Percentiles rank a stretch among this genome's conserved stretches.
Evolutionary conservation across 176 grass and related monocot species (phyloP).

Genomic region (Aegilops longissima): DNA sequence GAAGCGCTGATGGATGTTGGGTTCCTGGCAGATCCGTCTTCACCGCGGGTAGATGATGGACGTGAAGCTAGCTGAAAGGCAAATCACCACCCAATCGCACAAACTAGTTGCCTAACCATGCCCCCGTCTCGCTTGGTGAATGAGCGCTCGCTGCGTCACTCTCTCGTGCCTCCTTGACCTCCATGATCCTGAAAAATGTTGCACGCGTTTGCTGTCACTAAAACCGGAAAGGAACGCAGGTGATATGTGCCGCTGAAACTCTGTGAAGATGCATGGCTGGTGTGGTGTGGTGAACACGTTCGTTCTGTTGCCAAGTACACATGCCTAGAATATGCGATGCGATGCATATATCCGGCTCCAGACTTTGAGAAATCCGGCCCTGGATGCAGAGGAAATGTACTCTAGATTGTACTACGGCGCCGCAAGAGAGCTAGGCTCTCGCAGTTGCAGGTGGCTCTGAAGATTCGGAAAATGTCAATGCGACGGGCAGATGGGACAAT

Average conservation of each 20-base stretch:
- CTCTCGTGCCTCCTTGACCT: conserved; percentile 37
- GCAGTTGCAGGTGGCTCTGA: conserved; percentile 23
- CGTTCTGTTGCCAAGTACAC: neutral
- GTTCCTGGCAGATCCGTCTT: neutral
- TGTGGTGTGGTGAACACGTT: too few species aligned
- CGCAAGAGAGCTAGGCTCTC: neutral
- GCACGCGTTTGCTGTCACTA: neutral
- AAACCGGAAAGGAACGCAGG: neutral
- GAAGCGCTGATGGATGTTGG: neutral
- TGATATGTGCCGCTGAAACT: neutral
- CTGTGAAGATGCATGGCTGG: neutral
- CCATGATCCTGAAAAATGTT: conserved; percentile 39
- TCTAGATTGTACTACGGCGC: too few species aligned
- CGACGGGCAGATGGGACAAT: conserved; percentile 31
- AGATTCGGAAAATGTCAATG: conserved; percentile 35
- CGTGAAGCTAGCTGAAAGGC: conserved; percentile 18
- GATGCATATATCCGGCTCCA: conserved; percentile 3
- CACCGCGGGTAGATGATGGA: neutral
- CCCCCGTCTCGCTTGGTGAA: neutral
- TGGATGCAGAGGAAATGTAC: conserved; percentile 21
- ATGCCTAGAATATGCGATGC: neutral
- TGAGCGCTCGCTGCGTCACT: neutral
- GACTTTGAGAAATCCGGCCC: conserved; percentile 36
- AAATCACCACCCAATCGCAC: conserved; percentile 13
- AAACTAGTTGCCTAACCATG: neutral